Evolutionary conservation across 1,139 yeast genomes (phyloP), one percentile per base, ranked within the genome.

Genomic region (Geotrichum histeridarum): DNA sequence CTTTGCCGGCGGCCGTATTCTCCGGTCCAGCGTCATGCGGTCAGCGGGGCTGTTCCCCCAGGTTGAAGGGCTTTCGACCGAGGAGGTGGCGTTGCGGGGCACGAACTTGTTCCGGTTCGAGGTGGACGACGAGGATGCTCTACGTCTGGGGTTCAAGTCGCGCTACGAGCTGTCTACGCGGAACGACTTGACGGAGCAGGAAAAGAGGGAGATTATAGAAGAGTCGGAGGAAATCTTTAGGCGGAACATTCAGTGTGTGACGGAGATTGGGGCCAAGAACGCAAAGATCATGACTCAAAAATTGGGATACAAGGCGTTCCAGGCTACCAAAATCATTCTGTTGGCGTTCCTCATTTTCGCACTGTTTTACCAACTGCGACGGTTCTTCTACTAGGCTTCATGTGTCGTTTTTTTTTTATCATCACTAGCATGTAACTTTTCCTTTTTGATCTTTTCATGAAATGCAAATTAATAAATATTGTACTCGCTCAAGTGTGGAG

Each of bases 1-100:
- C 50, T 88, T 88, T 72, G 95, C 95, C 5, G 96, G 96, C 50
- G 95, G 95, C 32, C 76, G 84, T 60, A 77, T 87, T 51, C 78
- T 87, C 81, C 74, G 85, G 57, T 82, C 90, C 1, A 78, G 82
- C 18, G 70, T 87, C 38, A 76, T 84, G 50, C 81, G 77, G 63
- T 83, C 90, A 35, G 73, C 84, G 4, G 89, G 91, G 1, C 71
- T 87, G 57, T 86, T 86, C 75, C 95, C 95, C 4, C 82, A 82
- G 61, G 80, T 83, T 54, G 79, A 79, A 51, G 87, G 88, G 18
- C 72, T 80, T 60, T 70, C 79, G 32, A 82, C 81, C 55, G 84
- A 78, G 50, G 88, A 86, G 55, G 77, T 84, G 47, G 77, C 82
- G 36, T 67, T 71, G 50, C 60, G 73, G 63, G 95, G 91, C 15